Evolutionary conservation across 208 protist species (phyloP), one percentile per base, ranked within the genome.

Genomic region (Chromosphaera perkinsii): DNA sequence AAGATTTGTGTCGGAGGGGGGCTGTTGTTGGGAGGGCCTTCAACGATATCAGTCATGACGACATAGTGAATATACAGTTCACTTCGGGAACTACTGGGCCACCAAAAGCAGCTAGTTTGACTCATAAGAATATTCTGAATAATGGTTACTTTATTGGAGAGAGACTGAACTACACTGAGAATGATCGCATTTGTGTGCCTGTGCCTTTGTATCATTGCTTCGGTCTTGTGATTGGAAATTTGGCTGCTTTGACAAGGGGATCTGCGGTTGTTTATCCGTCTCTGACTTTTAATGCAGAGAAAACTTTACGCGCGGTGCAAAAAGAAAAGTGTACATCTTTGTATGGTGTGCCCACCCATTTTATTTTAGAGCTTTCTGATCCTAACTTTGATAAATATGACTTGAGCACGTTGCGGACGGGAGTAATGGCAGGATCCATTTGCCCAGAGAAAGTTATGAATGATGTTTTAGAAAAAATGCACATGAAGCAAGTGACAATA

Each of bases 181-280:
- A 54, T 5, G 80, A 85, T 42, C 27, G 17, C 10, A 32, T 85
- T 0, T 80, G 72, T 52, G 55, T 85, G 9, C 82, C 82, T 14
- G 83, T 88, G 24, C 83, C 83, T 10, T 66, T 88, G 4, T 88
- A 84, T 58, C 83, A 88, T 43, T 88, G 83, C 63, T 87, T 87
- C 59, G 83, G 83, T 12, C 51, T 82, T 17, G 82, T 87, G 10
- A 39, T 87, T 17, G 77, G 78, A 26, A 75, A 73, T 35, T 45
- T 81, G 14, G 76, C 76, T 3, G 72, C 49, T 7, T 36, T 85
- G 12, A 75, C 81, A 3, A 43, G 72, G 37, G 79, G 69, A 3
- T 37, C 49, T 61, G 35, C 26, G 32, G 24, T 87, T n/a, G 77
- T 87, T 0, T 87, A 78, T 32, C 81, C 82, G 14, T 52, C 68